Base-by-base conservation (phyloP, 192 early-diverging fungal genomes). In the Lunasporangiospora selenospora region DNA sequence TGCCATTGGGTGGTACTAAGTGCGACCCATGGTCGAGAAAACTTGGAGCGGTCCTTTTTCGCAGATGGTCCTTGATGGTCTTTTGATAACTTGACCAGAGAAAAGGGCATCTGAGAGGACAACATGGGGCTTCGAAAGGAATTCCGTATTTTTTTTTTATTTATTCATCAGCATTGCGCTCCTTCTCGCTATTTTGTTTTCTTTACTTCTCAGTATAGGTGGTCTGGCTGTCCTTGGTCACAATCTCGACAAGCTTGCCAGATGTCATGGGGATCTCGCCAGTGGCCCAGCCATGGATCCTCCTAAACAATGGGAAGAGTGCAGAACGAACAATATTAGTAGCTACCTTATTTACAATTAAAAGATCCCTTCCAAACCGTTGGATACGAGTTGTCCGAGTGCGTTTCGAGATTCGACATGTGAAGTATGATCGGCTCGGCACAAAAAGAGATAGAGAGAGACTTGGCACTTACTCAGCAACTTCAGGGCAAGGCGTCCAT, bases 401-500 rank as follows among this genome's bases (percentile, higher is more conserved):
- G 10, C n/a, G n/a, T n/a, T n/a, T n/a, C n/a, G n/a, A n/a, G n/a
- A n/a, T n/a, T n/a, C n/a, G n/a, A n/a, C n/a, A n/a, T n/a, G n/a
- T n/a, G n/a, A n/a, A n/a, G n/a, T n/a, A n/a, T n/a, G n/a, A n/a
- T n/a, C n/a, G n/a, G n/a, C n/a, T n/a, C n/a, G n/a, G n/a, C n/a
- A n/a, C n/a, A n/a, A n/a, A n/a, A n/a, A n/a, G n/a, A n/a, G n/a
- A n/a, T n/a, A n/a, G n/a, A n/a, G n/a, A n/a, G n/a, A n/a, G n/a
- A n/a, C n/a, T 45, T 29, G 34, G 16, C 16, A 57, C 62, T 66
- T 87, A 88, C 79, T 83, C 65, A 13, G 92, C 87, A 49, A 97
- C 79, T 16, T 76, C 81, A 30, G 71, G 76, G 23, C 94, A 82
- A 10, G 95, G 92, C 16, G 95, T 97, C 93, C 94, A 97, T 8